These are phyloP conservation scores for Marchantia paleacea DNA, from an alignment of 225 moss, liverwort and hornwort genomes.

Conservation along the genomic window DNA sequence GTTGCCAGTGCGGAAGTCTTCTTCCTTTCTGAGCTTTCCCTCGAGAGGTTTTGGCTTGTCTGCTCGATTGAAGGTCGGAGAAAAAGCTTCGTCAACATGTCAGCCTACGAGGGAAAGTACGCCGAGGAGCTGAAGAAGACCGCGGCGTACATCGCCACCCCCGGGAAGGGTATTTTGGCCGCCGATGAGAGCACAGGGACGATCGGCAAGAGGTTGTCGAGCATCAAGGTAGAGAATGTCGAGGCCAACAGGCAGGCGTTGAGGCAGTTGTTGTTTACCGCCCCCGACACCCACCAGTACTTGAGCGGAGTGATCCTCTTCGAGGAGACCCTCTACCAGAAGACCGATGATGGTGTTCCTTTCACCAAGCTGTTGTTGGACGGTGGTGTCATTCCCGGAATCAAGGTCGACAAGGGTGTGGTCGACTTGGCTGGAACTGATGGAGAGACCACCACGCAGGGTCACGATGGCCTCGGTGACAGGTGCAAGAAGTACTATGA, in stretches of 20 bases:
- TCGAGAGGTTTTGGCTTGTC: not conserved
- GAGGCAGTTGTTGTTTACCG: slow-evolving; percentile 48
- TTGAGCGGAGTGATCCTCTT: slow-evolving; percentile 44
- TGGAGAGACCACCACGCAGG: slow-evolving; percentile 48
- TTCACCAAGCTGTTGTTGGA: slow-evolving; percentile 40
- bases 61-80: not conserved
- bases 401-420: slow-evolving; percentile 52
- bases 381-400: slow-evolving; percentile 42
- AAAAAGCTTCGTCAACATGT: slow-evolving; percentile 29
- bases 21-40: not conserved
- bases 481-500: slow-evolving; percentile 49
- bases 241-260: slow-evolving; percentile 44
- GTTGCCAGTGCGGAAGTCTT: not conserved
- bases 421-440: slow-evolving; percentile 43
- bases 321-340: slow-evolving; percentile 49
- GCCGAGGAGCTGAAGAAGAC: slow-evolving; percentile 48
- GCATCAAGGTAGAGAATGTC: slow-evolving; percentile 54
- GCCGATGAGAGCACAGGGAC: slow-evolving; percentile 56
- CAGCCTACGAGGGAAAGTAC: slow-evolving; percentile 47
- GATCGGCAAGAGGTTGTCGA: slow-evolving; percentile 48
- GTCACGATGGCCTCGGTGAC: slow-evolving; percentile 40
- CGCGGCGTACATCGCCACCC: slow-evolving; percentile 25
- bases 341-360: slow-evolving; percentile 38
- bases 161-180: slow-evolving; percentile 42
- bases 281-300: slow-evolving; percentile 37